Percentiles rank a stretch among this genome's conserved stretches.
phyloP scores from a whole-genome alignment of 1,284 basidiomycete genomes.

The Apiotrichum brassicae region DNA sequence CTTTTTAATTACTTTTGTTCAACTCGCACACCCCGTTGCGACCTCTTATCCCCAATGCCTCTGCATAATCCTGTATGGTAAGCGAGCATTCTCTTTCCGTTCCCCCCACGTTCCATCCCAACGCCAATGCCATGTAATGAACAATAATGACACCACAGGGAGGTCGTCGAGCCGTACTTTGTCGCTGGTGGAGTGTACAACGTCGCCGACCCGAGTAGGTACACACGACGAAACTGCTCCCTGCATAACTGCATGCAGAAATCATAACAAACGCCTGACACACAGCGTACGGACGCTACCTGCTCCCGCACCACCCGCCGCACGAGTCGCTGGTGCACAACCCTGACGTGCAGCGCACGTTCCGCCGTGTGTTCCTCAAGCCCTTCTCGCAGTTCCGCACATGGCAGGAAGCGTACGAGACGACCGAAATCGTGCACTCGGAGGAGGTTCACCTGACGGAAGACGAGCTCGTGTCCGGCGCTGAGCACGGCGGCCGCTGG shows the following conservation, averaged over 20 bases:
- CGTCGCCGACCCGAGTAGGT: constrained; percentile 41
- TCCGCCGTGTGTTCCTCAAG: constrained; percentile 41
- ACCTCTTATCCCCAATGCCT: constrained; percentile 15
- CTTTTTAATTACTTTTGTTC: too few species aligned
- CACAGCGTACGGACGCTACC: constrained; percentile 43
- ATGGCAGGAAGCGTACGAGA: constrained; percentile 33
- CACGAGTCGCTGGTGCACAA: constrained; percentile 33
- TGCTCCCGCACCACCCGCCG: constrained; percentile 35
- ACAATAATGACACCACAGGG: constrained; percentile 23
- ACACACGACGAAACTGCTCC: too few species aligned
- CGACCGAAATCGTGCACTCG: constrained; percentile 37
- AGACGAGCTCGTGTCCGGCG: constrained; percentile 34
- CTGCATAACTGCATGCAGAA: too few species aligned
- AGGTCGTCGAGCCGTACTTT: constrained; percentile 41
- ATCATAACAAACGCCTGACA: too few species aligned
- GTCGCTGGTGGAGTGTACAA: constrained; percentile 30
- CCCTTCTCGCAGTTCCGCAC: constrained; percentile 26
- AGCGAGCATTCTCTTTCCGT: neutral
- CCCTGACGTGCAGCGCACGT: constrained; percentile 28
- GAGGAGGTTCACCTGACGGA: constrained; percentile 39
- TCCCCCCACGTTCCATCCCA: too few species aligned
- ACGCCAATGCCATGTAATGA: too few species aligned
- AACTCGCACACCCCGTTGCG: too few species aligned
- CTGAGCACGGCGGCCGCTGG: constrained; percentile 39
- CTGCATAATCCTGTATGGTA: constrained; percentile 23